A percentile compares a stretch with the other conserved stretches of the same genome.
These are phyloP conservation scores for Thielaviopsis euricoi DNA, from an alignment of 2,329 filamentous ascomycete genomes.

Conservation along the genomic window DNA sequence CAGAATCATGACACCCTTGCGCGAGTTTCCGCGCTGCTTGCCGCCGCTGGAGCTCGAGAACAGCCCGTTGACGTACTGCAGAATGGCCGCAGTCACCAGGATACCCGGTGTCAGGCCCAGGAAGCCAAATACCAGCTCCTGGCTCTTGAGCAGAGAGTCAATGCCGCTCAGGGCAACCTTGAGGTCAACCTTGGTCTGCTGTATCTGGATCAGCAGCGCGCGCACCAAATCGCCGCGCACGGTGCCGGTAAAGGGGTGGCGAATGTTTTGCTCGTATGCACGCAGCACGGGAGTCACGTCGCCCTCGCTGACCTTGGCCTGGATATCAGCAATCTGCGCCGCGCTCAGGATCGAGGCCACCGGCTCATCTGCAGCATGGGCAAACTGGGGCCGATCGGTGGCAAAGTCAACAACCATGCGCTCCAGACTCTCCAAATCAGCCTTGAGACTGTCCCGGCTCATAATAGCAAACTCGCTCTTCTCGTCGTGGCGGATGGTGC, in stretches of 20 bases:
- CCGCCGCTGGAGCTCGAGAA: slow-evolving; percentile 58
- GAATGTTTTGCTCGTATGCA: slow-evolving; percentile 81
- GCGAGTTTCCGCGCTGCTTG: slow-evolving; percentile 45
- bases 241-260: slow-evolving; percentile 65
- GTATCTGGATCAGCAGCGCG: slow-evolving; percentile 85
- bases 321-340: slow-evolving; percentile 55
- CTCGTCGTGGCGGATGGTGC: slow-evolving; percentile 84
- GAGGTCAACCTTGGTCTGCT: slow-evolving; percentile 97
- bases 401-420: slow-evolving; percentile 98
- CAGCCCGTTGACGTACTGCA: slow-evolving; percentile 53
- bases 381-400: slow-evolving; percentile 55
- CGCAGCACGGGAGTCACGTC: slow-evolving; percentile 83
- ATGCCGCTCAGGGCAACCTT: slow-evolving; percentile 94
- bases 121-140: slow-evolving; percentile 96
- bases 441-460: slow-evolving; percentile 80
- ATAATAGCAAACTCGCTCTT: slow-evolving; percentile 91
- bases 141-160: slow-evolving; percentile 83
- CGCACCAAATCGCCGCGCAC: slow-evolving; percentile 75
- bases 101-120: slow-evolving; percentile 85
- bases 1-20: slow-evolving; percentile 59
- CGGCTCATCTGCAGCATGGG: slow-evolving; percentile 20
- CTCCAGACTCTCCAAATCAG: slow-evolving; percentile 81
- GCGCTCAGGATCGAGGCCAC: slow-evolving; percentile 36
- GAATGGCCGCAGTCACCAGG: slow-evolving; percentile 61
- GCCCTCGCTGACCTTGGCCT: slow-evolving; percentile 69